Evolutionary conservation across 192 early-diverging fungal genomes (phyloP), one percentile per base, ranked within the genome.

Genomic region (Kickxella alabastrina): DNA sequence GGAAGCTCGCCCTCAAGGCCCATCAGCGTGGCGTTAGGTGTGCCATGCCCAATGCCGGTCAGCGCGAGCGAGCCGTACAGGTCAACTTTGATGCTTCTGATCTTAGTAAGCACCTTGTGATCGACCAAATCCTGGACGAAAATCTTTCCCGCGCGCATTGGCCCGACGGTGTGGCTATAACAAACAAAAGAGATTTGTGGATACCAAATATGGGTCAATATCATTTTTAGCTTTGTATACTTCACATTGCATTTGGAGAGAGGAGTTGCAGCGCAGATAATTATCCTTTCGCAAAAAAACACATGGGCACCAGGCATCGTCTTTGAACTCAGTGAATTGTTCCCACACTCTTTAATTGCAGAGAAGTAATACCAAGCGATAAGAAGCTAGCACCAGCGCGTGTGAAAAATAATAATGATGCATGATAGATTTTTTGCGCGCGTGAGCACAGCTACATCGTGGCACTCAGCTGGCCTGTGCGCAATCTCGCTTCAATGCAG

Each of bases 41-140:
- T 97, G n/a, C 92, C 92, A 62, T 97, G 92, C 15, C 95, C 95
- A 51, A 87, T 87, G 13, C 95, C 95, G 5, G 92, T 97, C 50
- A 97, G 64, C 19, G 95, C 95, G 14, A 97, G 75, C 25, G 89
- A 92, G 13, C 95, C 95, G 68, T 92, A 97, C 58, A 97, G 69
- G 64, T 97, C 92, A 27, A 90, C 79, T 32, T 87, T 76, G 62
- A 92, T 78, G 43, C 73, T 78, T 23, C 58, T 48, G 8, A 87
- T 83, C 57, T 79, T 82, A 21, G 81, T 74, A 15, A 90, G 83
- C 28, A 90, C 57, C 6, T 69, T 51, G 47, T 85, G 83, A 21
- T 83, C 71, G 45, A 84, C 82, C 21, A 95, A 63, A 49, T 97
- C 95, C 50, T 85, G 80, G 22, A 92, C 82, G 80, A 97, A 97